Evolutionary conservation across 495 filamentous ascomycete species (phyloP), one percentile per base, ranked within the genome.

Genomic region (Hypomontagnella submonticulosa): DNA sequence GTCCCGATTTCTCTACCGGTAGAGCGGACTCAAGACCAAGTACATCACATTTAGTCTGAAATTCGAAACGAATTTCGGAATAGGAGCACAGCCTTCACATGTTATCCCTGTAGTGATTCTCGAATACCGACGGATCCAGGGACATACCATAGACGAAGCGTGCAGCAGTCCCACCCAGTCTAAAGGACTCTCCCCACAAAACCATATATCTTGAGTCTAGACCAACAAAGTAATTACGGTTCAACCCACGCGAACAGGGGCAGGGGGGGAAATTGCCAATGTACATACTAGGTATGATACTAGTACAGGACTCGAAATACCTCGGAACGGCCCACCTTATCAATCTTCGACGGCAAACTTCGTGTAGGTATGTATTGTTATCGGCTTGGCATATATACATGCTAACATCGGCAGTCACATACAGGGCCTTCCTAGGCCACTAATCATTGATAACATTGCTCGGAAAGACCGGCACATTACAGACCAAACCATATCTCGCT

Each of bases 401-500:
- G 18, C 66, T 69, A 40, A 63, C 33, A 27, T 23, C 12, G 1
- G 12, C 11, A 59, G 49, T 49, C 10, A 47, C 12, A 41, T 4
- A 47, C 12, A 41, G 9, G 11, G 4, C 33, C 42, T 20, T n/a
- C 11, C 11, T 38, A 9, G 36, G 32, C 6, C n/a, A 50, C 36
- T 18, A n/a, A 43, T 15, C 5, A 16, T 5, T 15, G n/a, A 38
- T 33, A 15, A 15, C 40, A 9, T n/a, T 0, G 20, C 15, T 41
- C 46, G 46, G 20, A 23, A 30, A 19, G 18, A 20, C 4, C 30
- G 11, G 5, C 18, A 41, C 20, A 41, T 63, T 38, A 76, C 50
- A 78, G 34, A 15, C 74, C 77, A 47, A 79, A 78, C 72, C 75
- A 78, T 36, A 48, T 47, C 56, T 79, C 72, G 16, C 73, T 75